Percentiles rank a stretch among this genome's conserved stretches.
Evolutionary conservation across 257 asterid species (phyloP).

Genomic region (Solanum tacnaense): DNA sequence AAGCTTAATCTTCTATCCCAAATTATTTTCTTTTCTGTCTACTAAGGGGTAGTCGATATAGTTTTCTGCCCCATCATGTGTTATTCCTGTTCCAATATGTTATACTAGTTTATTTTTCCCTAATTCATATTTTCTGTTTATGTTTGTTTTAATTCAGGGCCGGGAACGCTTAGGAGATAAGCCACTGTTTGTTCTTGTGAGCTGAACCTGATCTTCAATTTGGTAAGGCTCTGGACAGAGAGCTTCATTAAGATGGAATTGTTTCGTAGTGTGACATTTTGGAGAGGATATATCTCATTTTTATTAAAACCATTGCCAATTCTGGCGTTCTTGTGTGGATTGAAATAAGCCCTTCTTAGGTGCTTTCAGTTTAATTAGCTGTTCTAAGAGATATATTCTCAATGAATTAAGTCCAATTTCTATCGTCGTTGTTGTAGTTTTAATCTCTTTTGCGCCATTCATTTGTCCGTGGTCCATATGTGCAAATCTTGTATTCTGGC

Average conservation of each 20-base stretch:
- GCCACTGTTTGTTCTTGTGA: conserved; percentile 69
- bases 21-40: not conserved
- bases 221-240: not conserved
- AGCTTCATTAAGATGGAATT: not conserved
- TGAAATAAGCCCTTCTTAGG: conserved; percentile 1
- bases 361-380: not conserved
- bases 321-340: not conserved
- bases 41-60: not conserved
- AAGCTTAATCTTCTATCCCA: not conserved
- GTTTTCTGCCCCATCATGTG: not conserved
- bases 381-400: not conserved
- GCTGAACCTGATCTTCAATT: conserved; percentile 12
- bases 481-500: not conserved
- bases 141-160: conserved; percentile 35
- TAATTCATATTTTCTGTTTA: not conserved
- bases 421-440: not conserved
- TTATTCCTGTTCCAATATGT: not conserved
- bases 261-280: not conserved
- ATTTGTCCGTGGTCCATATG: not conserved
- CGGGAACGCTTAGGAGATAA: conserved; percentile 65
- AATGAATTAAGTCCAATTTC: not conserved
- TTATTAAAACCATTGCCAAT: not conserved
- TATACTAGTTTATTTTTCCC: not conserved
- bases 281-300: not conserved
- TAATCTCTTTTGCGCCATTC: not conserved